phyloP scores from a whole-genome alignment of 164 flowering plant species.

The Vitis riparia region DNA sequence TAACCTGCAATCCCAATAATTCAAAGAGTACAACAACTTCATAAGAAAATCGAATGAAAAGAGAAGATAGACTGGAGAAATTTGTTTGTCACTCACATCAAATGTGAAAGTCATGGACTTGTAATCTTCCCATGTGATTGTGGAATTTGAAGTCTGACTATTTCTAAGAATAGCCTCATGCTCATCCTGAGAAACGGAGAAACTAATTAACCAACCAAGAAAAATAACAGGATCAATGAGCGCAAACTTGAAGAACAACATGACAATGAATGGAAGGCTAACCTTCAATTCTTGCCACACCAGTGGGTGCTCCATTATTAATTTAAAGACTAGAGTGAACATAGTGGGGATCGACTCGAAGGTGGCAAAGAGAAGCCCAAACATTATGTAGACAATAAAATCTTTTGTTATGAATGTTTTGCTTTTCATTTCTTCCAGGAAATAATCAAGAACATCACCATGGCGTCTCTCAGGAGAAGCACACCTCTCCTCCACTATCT shows the following conservation, averaged over 20 bases:
- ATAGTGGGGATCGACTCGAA: conserved; percentile 26
- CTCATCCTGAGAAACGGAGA: conserved; percentile 24
- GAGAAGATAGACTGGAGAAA: too few species aligned
- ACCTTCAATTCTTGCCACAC: conserved; percentile 27
- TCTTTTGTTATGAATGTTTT: conserved; percentile 29
- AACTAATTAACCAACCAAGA: too few species aligned
- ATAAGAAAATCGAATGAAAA: too few species aligned
- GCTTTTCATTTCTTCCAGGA: conserved; percentile 19
- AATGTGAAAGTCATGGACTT: conserved; percentile 47
- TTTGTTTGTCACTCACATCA: conserved; percentile 16
- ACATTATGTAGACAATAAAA: conserved; percentile 24
- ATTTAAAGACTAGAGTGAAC: conserved; percentile 26
- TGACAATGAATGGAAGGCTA: neutral
- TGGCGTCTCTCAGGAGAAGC: conserved; percentile 12
- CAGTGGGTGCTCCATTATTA: conserved; percentile 31
- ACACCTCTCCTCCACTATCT: conserved; percentile 18
- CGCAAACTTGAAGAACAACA: too few species aligned
- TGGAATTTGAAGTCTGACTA: conserved; percentile 20
- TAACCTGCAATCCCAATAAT: conserved; percentile 24
- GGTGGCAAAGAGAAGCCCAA: conserved; percentile 24
- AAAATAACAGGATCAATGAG: neutral
- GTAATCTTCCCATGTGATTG: conserved; percentile 42
- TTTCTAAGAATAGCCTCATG: conserved; percentile 32
- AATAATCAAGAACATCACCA: conserved; percentile 30
- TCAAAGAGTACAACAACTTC: neutral